Base-by-base conservation (phyloP, 257 asterid species). In the Capsicum chinense region DNA sequence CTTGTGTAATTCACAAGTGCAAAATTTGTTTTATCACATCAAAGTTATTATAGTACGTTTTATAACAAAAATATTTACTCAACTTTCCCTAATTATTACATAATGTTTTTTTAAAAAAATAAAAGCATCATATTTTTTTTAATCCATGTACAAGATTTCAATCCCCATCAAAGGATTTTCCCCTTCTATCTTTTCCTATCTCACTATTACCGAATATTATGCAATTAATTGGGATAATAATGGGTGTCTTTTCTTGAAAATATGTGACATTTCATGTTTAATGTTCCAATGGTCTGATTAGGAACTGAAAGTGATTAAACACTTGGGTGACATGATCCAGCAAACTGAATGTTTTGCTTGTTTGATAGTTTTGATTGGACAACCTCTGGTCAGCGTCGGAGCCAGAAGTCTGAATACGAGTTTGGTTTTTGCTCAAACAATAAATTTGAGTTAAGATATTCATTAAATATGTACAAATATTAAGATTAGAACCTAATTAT, bases 361-460 rank as follows among this genome's bases (percentile, higher is more conserved):
- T 87, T 66, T 66, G 19, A 62, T 70, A 74, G 79, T 80, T 83
- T 83, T 86, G 70, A 81, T 84, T 83, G 86, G 87, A 82, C 83
- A 86, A 80, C 67, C 50, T 73, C 44, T 78, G 47, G 50, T 85
- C 6, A 63, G 4, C 4, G 15, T 0, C 0, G 4, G 42, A 63
- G 16, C 8, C 9, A 63, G 16, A 63, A 63, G 8, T 13, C 33
- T 4, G 9, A 3, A 21, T 10, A 10, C 0, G 33, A 0, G 5
- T 64, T 64, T 8, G 2, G 0, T 33, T 1, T 64, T 64, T 64
- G 4, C 6, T 26, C 47, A 64, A 64, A 64, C 5, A 33, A 0
- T 64, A 26, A 33, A 64, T 5, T 12, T 64, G 71, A 26, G n/a
- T 64, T 64, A 64, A 64, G 2, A 26, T 26, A 48, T 48, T 48